Evolutionary conservation across 306 rosid species (phyloP).

Genomic region (Cucurbita pepo): DNA sequence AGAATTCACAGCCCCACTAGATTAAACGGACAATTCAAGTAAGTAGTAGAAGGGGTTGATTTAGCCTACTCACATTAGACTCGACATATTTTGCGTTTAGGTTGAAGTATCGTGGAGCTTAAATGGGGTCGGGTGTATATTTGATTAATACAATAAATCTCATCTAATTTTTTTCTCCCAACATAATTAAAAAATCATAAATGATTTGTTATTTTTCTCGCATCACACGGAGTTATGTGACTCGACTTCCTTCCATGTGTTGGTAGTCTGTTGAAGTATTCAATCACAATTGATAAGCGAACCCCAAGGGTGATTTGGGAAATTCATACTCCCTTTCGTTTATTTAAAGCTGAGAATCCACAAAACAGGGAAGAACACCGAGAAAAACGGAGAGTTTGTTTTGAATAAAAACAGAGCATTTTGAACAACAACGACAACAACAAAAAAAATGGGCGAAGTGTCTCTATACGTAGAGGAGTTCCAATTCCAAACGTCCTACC

Average conservation of each 20-base stretch:
- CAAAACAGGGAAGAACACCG: background rate
- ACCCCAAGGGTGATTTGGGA: conserved; percentile 34
- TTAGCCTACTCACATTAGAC: too few relatives aligned
- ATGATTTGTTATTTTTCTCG: too few relatives aligned
- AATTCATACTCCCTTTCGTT: background rate
- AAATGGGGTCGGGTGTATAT: too few relatives aligned
- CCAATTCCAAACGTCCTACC: conserved; percentile 23
- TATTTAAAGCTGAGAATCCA: conserved; percentile 21
- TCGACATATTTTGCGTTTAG: too few relatives aligned
- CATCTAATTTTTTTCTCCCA: too few relatives aligned
- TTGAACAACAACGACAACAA: background rate
- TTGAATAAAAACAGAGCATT: background rate
- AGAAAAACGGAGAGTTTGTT: background rate
- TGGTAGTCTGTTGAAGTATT: background rate
- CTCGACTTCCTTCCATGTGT: background rate
- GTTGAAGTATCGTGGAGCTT: too few relatives aligned
- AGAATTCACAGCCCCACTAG: too few relatives aligned
- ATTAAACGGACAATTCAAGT: too few relatives aligned
- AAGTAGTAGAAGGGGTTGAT: too few relatives aligned
- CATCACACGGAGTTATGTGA: background rate
- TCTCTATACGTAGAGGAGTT: conserved; percentile 36
- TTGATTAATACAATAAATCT: too few relatives aligned
- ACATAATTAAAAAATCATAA: background rate
- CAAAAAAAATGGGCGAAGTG: conserved; percentile 46
- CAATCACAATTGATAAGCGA: background rate